Evolutionary conservation across 2,329 filamentous ascomycete genomes (phyloP).

Genomic region (Botrytis sinoallii): DNA sequence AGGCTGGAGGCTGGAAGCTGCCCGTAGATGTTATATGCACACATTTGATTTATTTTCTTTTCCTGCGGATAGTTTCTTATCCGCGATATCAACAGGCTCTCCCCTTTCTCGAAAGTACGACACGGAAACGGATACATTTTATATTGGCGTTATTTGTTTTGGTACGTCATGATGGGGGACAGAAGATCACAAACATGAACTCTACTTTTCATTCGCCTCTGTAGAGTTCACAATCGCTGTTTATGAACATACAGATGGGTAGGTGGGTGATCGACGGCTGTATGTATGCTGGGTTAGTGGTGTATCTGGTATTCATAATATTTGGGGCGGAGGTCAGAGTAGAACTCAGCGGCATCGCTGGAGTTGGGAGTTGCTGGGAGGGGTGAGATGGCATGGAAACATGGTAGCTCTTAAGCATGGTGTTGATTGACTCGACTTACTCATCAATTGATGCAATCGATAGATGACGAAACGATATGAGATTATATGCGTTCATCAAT

Average conservation of each 20-base stretch:
- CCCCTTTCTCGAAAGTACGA: not conserved
- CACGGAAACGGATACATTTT: constrained; percentile 11
- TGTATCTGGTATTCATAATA: constrained; percentile 1
- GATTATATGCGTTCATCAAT: not conserved
- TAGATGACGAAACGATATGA: constrained; percentile 2
- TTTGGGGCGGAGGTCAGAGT: not conserved
- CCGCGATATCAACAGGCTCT: not conserved
- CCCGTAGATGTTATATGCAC: constrained; percentile 4
- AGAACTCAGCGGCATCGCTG: not conserved
- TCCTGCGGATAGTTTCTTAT: not conserved
- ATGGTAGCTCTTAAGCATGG: not conserved
- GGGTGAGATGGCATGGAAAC: not conserved
- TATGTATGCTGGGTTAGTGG: not conserved
- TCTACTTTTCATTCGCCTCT: constrained; percentile 2
- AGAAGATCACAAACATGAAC: not conserved
- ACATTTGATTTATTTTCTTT: constrained; percentile 12
- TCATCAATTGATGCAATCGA: constrained; percentile 2
- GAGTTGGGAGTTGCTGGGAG: not conserved
- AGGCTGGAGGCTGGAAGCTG: not conserved
- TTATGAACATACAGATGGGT: constrained; percentile 5
- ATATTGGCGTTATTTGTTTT: constrained; percentile 11
- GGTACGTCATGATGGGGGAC: not conserved
- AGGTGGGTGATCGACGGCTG: not conserved
- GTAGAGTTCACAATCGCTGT: not conserved
- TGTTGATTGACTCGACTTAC: not conserved